Evolutionary conservation across 345 rosid species (phyloP).

Genomic region (Turritis glabra): DNA sequence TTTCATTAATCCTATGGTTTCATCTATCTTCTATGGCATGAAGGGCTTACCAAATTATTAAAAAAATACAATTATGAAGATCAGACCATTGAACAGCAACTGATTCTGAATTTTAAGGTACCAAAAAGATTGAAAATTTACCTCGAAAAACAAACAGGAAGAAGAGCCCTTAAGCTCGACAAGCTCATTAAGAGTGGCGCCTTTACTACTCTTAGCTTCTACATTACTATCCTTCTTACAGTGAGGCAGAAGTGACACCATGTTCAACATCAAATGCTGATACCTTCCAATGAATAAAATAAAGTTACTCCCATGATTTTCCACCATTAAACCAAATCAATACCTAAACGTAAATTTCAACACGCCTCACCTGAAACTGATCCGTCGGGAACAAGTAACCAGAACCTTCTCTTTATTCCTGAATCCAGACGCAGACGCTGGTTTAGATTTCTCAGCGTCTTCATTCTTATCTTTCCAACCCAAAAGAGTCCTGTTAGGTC

Average conservation of each 20-base stretch:
- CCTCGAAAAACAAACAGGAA: slow-evolving; percentile 92
- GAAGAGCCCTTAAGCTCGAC: slow-evolving; percentile 86
- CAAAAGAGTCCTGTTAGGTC: slow-evolving; percentile 73
- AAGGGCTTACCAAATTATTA: background rate
- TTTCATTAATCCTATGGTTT: background rate
- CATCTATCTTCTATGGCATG: background rate
- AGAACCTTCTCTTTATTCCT: slow-evolving; percentile 97
- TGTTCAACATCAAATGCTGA: slow-evolving; percentile 93
- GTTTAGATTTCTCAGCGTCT: slow-evolving; percentile 26
- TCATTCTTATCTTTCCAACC: slow-evolving; percentile 80
- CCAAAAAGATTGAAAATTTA: slow-evolving; percentile 25
- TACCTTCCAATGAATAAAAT: slow-evolving; percentile 48
- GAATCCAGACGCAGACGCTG: slow-evolving; percentile 38
- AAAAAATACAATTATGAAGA: background rate
- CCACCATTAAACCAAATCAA: background rate
- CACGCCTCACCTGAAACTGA: slow-evolving; percentile 67
- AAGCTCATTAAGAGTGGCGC: slow-evolving; percentile 80
- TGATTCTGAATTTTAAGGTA: background rate
- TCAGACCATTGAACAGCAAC: background rate
- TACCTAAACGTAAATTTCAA: background rate
- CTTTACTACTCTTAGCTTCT: slow-evolving; percentile 78
- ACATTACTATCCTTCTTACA: slow-evolving; percentile 96
- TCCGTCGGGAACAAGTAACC: slow-evolving; percentile 92
- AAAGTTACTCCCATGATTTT: background rate
- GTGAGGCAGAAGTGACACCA: slow-evolving; percentile 88